Evolutionary conservation across 306 rosid genomes (phyloP), one percentile per base, ranked within the genome.

Genomic region (Cucurbita pepo): DNA sequence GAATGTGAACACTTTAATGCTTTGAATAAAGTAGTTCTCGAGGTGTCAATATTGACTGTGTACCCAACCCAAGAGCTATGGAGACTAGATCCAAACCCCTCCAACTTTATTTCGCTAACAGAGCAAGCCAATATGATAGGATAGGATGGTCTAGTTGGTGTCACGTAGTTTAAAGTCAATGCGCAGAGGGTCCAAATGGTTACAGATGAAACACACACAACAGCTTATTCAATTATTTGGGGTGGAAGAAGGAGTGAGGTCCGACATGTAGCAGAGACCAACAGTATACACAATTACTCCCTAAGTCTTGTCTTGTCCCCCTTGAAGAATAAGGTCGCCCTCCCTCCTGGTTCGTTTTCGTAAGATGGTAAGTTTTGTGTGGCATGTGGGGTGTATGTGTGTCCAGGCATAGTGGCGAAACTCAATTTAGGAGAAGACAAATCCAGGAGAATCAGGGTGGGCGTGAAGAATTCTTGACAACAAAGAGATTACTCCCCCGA

Each of bases 371-470:
- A 63, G 72, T 73, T 73, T 88, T 82, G 88, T 80, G 83, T 75
- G 45, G 77, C 70, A 56, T 71, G 16, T 69, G 69, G 73, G 67
- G 22, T 19, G 36, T 22, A 55, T 15, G n/a, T 73, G 76, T 65
- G 78, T 59, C 41, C 11, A 41, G 54, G 22, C 15, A 22, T 38
- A 2, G 69, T 62, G 85, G 78, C 79, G 77, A 74, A 56, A 50
- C 69, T 11, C 37, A 5, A 56, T 19, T 30, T 56, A 56, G 40
- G 51, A 65, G 77, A 65, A 83, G 86, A 91, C 91, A 91, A 81
- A 76, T 82, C 74, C 78, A 76, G 81, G 80, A 81, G 86, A 87
- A 81, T 83, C 79, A 77, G 91, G 88, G 86, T 74, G 78, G 79
- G 87, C 88, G 90, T 74, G 79, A 72, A 73, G 69, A 82, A 75